A percentile compares a stretch with the other conserved stretches of the same genome.
Conservation (phyloP, 116 monocot genomes). For the Thalassia testudinum region DNA sequence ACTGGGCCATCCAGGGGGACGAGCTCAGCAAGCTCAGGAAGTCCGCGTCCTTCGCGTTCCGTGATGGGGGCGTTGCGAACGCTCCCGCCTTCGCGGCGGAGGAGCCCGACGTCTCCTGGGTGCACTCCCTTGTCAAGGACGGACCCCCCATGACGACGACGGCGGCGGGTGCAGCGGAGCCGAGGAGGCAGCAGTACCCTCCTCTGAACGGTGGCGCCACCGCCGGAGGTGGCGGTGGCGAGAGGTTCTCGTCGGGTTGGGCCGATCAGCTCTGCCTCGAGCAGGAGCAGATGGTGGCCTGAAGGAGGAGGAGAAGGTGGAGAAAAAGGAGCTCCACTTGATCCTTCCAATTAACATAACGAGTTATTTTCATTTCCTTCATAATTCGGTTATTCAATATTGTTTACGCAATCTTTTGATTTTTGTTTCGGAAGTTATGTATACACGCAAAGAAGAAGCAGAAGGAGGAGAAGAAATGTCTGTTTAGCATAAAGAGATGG, state of each 20-base stretch:
- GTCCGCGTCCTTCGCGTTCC: constrained; percentile 54
- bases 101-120: constrained; percentile 21
- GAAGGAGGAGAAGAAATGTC: no score
- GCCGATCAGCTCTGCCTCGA: constrained; percentile 14
- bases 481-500: no score
- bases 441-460: no score
- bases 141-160: neutral
- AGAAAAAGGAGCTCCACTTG: no score
- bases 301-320: no score
- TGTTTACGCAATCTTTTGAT: no score
- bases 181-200: neutral
- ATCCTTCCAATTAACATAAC: no score
- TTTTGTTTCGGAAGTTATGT: no score
- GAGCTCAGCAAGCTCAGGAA: constrained; percentile 80
- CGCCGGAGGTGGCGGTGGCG: constrained; percentile 3
- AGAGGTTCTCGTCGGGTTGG: constrained; percentile 14
- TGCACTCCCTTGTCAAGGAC: constrained; percentile 20
- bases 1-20: constrained; percentile 85
- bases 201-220: constrained; percentile 5
- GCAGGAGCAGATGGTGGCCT: constrained; percentile 25
- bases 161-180: constrained; percentile 5
- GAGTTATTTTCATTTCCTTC: no score
- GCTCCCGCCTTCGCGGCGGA: constrained; percentile 2
- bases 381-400: no score
- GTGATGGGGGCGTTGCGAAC: no score